Evolutionary conservation across 306 rosid species (phyloP), one percentile per base, ranked within the genome.

Genomic region (Begonia fuchsioides): DNA sequence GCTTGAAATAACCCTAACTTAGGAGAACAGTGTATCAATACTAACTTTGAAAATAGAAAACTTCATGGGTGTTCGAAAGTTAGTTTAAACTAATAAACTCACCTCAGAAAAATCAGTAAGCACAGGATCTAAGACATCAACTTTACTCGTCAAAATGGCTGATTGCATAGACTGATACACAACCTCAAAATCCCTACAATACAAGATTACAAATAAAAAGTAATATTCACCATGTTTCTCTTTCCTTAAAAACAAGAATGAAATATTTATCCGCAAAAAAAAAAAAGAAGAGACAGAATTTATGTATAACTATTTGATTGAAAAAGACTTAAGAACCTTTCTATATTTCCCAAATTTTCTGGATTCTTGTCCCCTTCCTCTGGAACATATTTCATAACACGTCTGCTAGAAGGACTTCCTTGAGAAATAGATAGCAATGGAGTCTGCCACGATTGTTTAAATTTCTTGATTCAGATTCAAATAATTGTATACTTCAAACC

Each of bases 71-170:
- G 8, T 19, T 3, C 5, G 44, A 35, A 32, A 40, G 18, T 9
- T 11, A 15, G 16, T 17, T 0, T 49, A 53, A 1, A 54, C 16
- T 45, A 12, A 54, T 10, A 46, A 61, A 14, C 51, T 32, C 49
- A 72, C 97, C 90, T 79, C 77, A 2, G 95, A 74, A 68, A 88
- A 88, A 46, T 70, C 81, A 62, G 52, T 58, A 49, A 88, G 95
- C 57, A 64, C 72, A 5, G 66, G 67, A 64, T 84, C 97, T 38
- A 81, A 66, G 59, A 76, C 71, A 56, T 88, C 95, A 0, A 75
- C 76, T 78, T 84, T 78, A 64, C 64, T 70, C 86, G 76, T 65
- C 10, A 93, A 76, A 35, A 84, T 74, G 7, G 95, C 95, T 1
- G 78, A 76, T 50, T 76, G 78, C 95, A 88, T 80, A n/a, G 80